These are phyloP conservation scores for Stenocarpella maydis DNA, from an alignment of 2,329 filamentous ascomycete genomes.

Conservation along the genomic window DNA sequence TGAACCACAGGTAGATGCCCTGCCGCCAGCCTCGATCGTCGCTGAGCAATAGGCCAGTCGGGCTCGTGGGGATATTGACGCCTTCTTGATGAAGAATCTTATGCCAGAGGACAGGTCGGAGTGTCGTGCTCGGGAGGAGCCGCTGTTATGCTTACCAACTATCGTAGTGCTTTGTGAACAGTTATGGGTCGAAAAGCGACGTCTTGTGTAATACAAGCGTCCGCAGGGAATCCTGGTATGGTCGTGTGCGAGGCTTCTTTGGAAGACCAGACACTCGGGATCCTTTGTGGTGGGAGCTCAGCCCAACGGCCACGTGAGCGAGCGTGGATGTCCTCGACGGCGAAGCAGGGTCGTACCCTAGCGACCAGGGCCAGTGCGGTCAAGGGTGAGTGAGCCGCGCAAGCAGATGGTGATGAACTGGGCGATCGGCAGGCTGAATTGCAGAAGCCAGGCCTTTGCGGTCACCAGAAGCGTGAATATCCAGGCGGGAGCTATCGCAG, in stretches of 20 bases:
- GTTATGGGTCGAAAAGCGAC: neutral
- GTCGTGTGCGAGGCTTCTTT: slow-evolving; percentile 26
- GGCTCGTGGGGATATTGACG: neutral
- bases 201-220: slow-evolving; percentile 23
- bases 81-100: neutral
- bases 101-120: neutral
- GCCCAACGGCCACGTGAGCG: slow-evolving; percentile 34
- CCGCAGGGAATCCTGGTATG: slow-evolving; percentile 35
- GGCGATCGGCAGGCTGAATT: neutral
- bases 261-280: slow-evolving; percentile 33
- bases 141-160: neutral
- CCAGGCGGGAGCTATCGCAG: neutral
- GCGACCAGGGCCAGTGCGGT: slow-evolving; percentile 17
- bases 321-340: slow-evolving; percentile 32
- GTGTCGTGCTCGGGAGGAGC: neutral
- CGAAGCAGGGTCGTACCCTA: slow-evolving; percentile 35
- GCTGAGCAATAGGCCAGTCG: neutral
- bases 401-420: slow-evolving; percentile 3
- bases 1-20: neutral
- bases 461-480: neutral
- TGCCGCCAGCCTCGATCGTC: neutral
- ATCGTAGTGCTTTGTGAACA: neutral
- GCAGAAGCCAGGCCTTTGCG: slow-evolving; percentile 6
- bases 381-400: slow-evolving; percentile 10
- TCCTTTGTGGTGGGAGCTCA: slow-evolving; percentile 32